phyloP scores from a whole-genome alignment of 2,329 filamentous ascomycete genomes.

The Aspergillus sp. region DNA sequence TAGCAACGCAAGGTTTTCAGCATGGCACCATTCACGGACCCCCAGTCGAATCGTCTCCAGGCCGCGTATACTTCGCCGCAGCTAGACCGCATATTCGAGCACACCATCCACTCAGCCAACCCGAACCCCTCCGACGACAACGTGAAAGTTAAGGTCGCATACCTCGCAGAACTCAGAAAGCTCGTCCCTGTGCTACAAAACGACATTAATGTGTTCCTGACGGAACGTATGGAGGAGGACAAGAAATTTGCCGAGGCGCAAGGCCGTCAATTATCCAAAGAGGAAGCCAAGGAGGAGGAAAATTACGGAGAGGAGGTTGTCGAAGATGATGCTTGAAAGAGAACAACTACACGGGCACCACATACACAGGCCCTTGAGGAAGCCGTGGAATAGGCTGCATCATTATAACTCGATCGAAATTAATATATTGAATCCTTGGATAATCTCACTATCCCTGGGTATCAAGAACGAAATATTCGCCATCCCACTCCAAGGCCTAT shows the following conservation, averaged over 20 bases:
- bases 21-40: background rate
- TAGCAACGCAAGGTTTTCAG: background rate
- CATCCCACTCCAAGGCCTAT: slow-evolving; percentile 17
- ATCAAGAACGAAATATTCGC: slow-evolving; percentile 33
- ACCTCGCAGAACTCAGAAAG: slow-evolving; percentile 52
- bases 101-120: slow-evolving; percentile 27
- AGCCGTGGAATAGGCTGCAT: background rate
- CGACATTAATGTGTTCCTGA: slow-evolving; percentile 60
- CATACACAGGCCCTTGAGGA: background rate
- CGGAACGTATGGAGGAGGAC: slow-evolving; percentile 62
- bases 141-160: slow-evolving; percentile 50
- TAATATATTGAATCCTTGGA: slow-evolving; percentile 20
- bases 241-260: slow-evolving; percentile 43
- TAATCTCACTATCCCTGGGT: slow-evolving; percentile 34
- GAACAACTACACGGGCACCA: background rate
- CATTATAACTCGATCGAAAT: background rate
- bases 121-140: slow-evolving; percentile 20
- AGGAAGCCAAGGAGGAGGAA: slow-evolving; percentile 49
- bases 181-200: slow-evolving; percentile 54
- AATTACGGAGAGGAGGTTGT: slow-evolving; percentile 82
- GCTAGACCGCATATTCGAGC: slow-evolving; percentile 32
- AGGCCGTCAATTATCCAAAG: slow-evolving; percentile 36
- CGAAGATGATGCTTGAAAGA: slow-evolving; percentile 58
- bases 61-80: slow-evolving; percentile 33
- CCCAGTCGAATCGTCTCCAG: slow-evolving; percentile 15